Evolutionary conservation across 257 asterid species (phyloP), one percentile per base, ranked within the genome.

Genomic region (Parsonsia alboflavescens): DNA sequence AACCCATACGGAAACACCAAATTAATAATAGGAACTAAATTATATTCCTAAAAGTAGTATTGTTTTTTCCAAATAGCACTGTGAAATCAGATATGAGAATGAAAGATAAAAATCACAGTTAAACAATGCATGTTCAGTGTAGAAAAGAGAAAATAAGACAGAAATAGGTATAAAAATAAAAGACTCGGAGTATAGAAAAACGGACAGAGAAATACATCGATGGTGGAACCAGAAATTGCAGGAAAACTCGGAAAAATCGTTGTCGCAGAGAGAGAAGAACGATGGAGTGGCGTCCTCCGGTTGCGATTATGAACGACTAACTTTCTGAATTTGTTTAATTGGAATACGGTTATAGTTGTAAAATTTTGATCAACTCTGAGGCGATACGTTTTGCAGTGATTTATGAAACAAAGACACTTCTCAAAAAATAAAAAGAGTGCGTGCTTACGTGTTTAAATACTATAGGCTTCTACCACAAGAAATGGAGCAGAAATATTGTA

Each of bases 261-360:
- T 26, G 69, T 69, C 49, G 33, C 39, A 54, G 59, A 36, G 17
- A 36, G 72, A 24, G 73, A 53, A 53, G 58, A 21, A 52, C 54
- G 65, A 15, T 24, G 64, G 56, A 68, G 78, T 15, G 78, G 67
- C 57, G 19, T 45, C 41, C 68, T 41, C 50, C 41, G 78, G 57
- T 45, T 28, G 11, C 44, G 45, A 65, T 67, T 54, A 67, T 26
- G 59, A 28, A 45, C 58, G 61, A 53, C 58, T 53, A 19, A 53
- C 15, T 50, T 50, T 22, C 66, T 62, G 15, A 15, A 16, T 24
- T 26, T 69, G 73, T 49, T 28, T 56, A 39, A 56, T 72, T n/a
- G 26, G 56, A 28, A 19, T 56, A 53, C 57, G 70, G 70, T 45
- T 73, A 59, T 13, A 54, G 12, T 73, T 45, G 59, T 58, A 72